phyloP scores from a whole-genome alignment of 148 eudicot species.

The Heliamphora exappendiculata region DNA sequence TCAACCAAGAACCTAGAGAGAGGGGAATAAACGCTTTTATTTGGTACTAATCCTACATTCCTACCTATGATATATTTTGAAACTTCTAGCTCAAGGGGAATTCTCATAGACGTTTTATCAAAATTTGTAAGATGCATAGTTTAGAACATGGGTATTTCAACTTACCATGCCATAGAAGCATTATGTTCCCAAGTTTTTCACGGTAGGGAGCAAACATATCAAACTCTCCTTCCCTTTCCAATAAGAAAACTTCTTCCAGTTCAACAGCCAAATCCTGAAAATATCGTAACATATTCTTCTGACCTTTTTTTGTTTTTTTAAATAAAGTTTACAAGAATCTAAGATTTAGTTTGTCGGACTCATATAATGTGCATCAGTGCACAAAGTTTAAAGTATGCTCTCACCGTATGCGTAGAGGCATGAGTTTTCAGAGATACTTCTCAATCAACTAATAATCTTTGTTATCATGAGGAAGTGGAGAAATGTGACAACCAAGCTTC shows the following conservation, averaged over 20 bases:
- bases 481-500: conserved; percentile 74
- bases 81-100: background rate
- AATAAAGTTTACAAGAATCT: background rate
- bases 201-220: conserved; percentile 71
- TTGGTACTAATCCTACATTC: background rate
- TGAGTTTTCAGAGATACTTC: conserved; percentile 88
- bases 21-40: background rate
- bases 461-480: conserved; percentile 69
- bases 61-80: too few relatives aligned
- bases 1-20: conserved; percentile 85
- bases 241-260: conserved; percentile 84
- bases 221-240: conserved; percentile 82
- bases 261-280: conserved; percentile 85
- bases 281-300: background rate
- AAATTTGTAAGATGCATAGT: background rate
- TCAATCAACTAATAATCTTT: conserved; percentile 77
- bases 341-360: conserved; percentile 4
- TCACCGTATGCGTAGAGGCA: conserved; percentile 96
- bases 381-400: conserved; percentile 9
- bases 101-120: background rate
- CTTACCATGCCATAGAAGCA: conserved; percentile 99
- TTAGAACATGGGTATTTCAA: background rate
- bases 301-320: background rate
- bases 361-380: background rate
- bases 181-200: conserved; percentile 82